Evolutionary conservation across 2,329 filamentous ascomycete species (phyloP), one percentile per base, ranked within the genome.

Genomic region (Cladobotryum mycophilum): DNA sequence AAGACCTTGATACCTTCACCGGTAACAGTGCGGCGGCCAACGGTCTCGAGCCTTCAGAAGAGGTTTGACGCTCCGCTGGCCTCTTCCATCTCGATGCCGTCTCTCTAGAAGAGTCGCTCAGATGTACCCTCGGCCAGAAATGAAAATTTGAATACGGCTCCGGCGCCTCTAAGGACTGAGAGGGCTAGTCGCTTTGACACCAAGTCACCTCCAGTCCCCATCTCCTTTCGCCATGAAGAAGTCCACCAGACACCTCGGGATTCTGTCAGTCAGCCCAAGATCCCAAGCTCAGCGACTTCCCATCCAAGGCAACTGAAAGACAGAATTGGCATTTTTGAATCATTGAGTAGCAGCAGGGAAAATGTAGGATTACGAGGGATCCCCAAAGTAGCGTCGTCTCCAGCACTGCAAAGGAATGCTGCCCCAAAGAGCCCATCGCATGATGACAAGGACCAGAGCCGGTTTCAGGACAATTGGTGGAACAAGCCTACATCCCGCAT

Each of bases 271-370:
- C 45, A 35, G 20, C 41, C 41, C 17, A 17, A n/a, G 13, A 25
- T 17, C 8, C 17, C 30, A 5, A 15, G 3, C 6, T 7, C 37
- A 25, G 8, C 37, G 2, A 18, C 14, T 2, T 15, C 9, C 13
- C 14, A 46, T 17, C n/a, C 37, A 12, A 12, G 45, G 20, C 45
- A 13, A 11, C 52, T 56, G 4, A 61, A 57, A 42, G 58, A 66
- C n/a, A 64, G 57, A 37, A 66, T 67, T 18, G 55, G 57, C 3
- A 51, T 66, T 8, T 67, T 65, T 45, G 64, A 67, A 41, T 60
- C 59, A 14, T 47, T 67, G 35, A 57, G 55, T 6, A 52, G 51
- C 36, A 18, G 9, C 34, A 25, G 34, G 30, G 22, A 47, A 41
- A 34, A 45, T 18, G 41, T 17, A 25, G 14, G 5, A 20, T 25